Conservation (phyloP, 768 basidiomycete species). For the Amanita rimosa region DNA sequence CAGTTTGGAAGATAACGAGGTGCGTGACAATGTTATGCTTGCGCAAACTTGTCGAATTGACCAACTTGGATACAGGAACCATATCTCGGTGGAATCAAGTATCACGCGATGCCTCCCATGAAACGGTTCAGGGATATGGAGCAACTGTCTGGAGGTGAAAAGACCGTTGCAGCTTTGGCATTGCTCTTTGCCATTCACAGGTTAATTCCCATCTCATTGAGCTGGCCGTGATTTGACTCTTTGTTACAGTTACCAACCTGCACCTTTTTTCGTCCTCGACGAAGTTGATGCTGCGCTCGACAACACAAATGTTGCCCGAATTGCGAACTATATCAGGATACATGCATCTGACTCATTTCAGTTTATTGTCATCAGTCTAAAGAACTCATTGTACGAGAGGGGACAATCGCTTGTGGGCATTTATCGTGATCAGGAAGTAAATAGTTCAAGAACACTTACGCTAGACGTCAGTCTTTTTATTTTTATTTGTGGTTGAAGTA, state of each 20-base stretch:
- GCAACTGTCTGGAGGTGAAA: conserved; percentile 95
- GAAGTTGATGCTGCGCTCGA: conserved; percentile 97
- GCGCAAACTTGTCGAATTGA: too few relatives aligned
- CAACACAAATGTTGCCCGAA: conserved; percentile 96
- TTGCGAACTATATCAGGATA: conserved; percentile 84
- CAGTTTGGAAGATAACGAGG: conserved; percentile 92
- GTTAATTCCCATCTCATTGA: conserved; percentile 23
- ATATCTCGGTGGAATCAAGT: conserved; percentile 65
- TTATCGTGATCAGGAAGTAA: conserved; percentile 88
- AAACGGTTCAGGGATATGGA: conserved; percentile 99
- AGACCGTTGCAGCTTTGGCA: conserved; percentile 96
- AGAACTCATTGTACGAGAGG: conserved; percentile 84
- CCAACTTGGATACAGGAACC: conserved; percentile 16
- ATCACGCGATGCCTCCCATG: conserved; percentile 99
- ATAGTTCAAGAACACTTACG: conserved; percentile 85
- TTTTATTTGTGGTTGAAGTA: neutral
- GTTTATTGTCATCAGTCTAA: conserved; percentile 95
- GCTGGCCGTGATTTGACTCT: neutral
- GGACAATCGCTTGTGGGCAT: conserved; percentile 89
- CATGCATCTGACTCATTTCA: conserved; percentile 84
- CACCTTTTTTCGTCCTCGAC: conserved; percentile 97
- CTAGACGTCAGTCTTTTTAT: conserved; percentile 55
- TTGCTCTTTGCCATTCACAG: conserved; percentile 95
- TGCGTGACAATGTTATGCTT: conserved; percentile 19
- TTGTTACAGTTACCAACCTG: conserved; percentile 75